Evolutionary conservation across 805 yeast species (phyloP), one percentile per base, ranked within the genome.

Genomic region (Cyberlindnera subsufficiens): DNA sequence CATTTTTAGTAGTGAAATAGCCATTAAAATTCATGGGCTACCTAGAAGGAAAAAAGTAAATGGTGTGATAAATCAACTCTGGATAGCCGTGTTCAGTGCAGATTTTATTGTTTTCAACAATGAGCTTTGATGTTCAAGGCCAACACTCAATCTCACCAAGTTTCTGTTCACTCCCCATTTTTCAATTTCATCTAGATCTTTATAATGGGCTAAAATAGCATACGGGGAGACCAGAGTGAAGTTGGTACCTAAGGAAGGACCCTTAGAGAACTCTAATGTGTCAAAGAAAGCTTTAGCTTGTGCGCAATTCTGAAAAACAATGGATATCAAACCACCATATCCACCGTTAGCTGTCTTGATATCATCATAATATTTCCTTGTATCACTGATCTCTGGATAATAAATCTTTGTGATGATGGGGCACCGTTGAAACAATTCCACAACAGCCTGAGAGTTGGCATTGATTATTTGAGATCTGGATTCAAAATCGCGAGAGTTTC

Each of bases 151-250:
- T 59, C 97, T 72, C 38, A 90, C 80, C 47, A 90, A 65, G 57
- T 82, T 74, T 46, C 80, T 68, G 58, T 86, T 95, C 27, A 89
- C 86, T 2, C 93, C 96, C 82, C 87, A 88, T 54, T 78, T 68
- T 39, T 75, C 85, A 18, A 86, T 81, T 55, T 80, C 88, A 46
- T 86, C 91, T 43, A 88, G 65, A 61, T 89, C 96, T 42, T 71
- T 72, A 61, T 79, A 87, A 61, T 89, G 96, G 3, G 96, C 96
- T 45, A 90, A 69, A 37, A 90, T 76, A 7, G 96, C 75, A 63
- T 90, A 90, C 7, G 97, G 96, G 59, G 95, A 89, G 5, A 89
- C 89, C 53, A 89, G 68, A 0, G 95, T 83, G 66, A 87, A 86
- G 64, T 86, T 89, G 0, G 96, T 87, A 11, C 96, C 96, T 51